These are phyloP conservation scores for Chalaropsis thielavioides DNA, from an alignment of 2,329 filamentous ascomycete genomes.

Conservation along the genomic window DNA sequence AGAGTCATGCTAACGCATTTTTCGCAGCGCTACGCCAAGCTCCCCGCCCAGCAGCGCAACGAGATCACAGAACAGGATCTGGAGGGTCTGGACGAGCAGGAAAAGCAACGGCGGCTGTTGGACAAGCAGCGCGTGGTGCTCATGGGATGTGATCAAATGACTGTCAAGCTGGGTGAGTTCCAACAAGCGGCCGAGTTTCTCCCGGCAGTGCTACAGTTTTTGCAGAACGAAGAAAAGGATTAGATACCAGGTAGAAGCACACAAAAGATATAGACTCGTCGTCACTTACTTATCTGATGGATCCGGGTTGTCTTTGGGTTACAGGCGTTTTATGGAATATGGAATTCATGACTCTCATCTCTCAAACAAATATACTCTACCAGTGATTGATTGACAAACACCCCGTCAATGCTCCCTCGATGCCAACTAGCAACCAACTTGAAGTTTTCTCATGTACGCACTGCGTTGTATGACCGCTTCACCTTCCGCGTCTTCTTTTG, in stretches of 20 bases:
- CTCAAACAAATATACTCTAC: background rate
- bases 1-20: slow-evolving; percentile 85
- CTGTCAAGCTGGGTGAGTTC: slow-evolving; percentile 55
- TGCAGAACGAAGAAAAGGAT: slow-evolving; percentile 28
- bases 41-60: slow-evolving; percentile 35
- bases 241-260: background rate
- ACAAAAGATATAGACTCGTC: background rate
- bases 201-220: slow-evolving; percentile 39
- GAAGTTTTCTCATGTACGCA: background rate
- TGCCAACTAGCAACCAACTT: background rate
- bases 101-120: slow-evolving; percentile 25
- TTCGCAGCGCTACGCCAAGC: slow-evolving; percentile 80
- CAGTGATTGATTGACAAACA: background rate
- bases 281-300: background rate
- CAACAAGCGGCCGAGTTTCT: slow-evolving; percentile 48
- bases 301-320: background rate
- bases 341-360: background rate
- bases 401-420: background rate
- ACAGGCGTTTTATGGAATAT: background rate
- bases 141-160: slow-evolving; percentile 69
- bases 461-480: background rate
- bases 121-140: slow-evolving; percentile 45
- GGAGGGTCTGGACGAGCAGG: slow-evolving; percentile 21
- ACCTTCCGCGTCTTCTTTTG: background rate
- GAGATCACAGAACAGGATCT: slow-evolving; percentile 33